Base-by-base conservation (phyloP, 2,329 filamentous ascomycete species). In the Parasarocladium wereldwijsianum region DNA sequence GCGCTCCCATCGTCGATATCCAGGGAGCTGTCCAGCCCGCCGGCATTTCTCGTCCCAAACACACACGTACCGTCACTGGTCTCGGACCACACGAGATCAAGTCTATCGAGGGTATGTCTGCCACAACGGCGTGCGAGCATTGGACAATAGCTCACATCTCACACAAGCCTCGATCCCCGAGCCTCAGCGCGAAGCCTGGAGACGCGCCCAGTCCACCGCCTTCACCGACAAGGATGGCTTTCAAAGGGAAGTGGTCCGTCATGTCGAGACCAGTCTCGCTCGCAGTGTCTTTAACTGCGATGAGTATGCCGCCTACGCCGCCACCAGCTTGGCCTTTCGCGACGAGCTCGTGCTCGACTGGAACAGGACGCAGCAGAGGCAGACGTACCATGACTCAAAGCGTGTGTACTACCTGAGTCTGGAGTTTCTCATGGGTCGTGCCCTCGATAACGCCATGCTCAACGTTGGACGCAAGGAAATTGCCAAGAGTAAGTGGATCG, bases 271-370 rank as follows among this genome's bases (percentile, higher is more conserved):
- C 3, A 93, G 86, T 3, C 68, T 98, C 37, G 90, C 90, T 38
- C 82, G 90, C 36, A 94, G 86, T 47, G 72, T 98, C 53, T 96
- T 87, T 70, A 98, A 98, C 58, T 98, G 90, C 58, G 86, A 98
- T 62, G 90, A 98, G 58, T 68, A 71, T 32, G 90, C 90, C 31
- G 85, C 86, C 18, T 98, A 98, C 55, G 74, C 81, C 6, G 90
- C 87, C 40, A 84, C 86, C 24, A 83, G 84, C 40, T 62, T 98
- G 45, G 87, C 90, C 16, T 87, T 98, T 58, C 74, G 90, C 46
- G 87, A 98, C 53, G 77, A 85, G 31, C 64, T 98, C 49, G 77
- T 98, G 46, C 76, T 90, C 38, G 84, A 93, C 43, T 98, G 90
- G 90, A 98, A 96, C 62, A 85, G 78, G 58, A 98, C 90, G 26